Percentiles rank a stretch among this genome's conserved stretches.
Evolutionary conservation across 768 basidiomycete species (phyloP).

Genomic region (Imleria badia): DNA sequence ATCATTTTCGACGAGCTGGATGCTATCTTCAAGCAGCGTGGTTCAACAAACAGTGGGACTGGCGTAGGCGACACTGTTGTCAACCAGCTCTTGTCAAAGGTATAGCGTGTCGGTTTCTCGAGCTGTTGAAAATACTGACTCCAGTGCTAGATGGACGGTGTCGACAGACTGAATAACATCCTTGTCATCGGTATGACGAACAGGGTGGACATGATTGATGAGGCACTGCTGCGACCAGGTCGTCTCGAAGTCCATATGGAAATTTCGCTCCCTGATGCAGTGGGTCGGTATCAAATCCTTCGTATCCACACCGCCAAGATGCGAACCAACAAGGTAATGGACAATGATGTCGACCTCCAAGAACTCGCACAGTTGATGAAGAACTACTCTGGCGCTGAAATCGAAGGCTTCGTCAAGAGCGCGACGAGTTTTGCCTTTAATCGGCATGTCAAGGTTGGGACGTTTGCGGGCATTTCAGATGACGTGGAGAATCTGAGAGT

Average conservation of each 20-base stretch:
- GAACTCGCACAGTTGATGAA: constrained; percentile 87
- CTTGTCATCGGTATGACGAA: constrained; percentile 99
- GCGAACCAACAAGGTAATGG: constrained; percentile 90
- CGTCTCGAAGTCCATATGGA: constrained; percentile 99
- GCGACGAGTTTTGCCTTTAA: constrained; percentile 98
- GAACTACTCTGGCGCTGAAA: constrained; percentile 98
- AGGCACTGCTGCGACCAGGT: constrained; percentile 94
- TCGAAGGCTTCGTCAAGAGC: constrained; percentile 94
- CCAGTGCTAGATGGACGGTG: constrained; percentile 87
- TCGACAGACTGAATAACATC: constrained; percentile 98
- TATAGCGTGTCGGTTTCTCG: constrained; percentile 21
- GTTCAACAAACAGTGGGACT: constrained; percentile 85
- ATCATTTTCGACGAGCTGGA: constrained; percentile 99
- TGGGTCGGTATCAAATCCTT: constrained; percentile 90
- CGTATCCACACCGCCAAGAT: constrained; percentile 95
- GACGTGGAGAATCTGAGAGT: constrained; percentile 94
- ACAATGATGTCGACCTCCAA: constrained; percentile 71
- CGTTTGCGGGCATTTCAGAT: constrained; percentile 94
- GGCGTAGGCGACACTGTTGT: constrained; percentile 99
- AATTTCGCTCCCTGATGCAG: constrained; percentile 94
- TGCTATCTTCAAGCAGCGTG: constrained; percentile 98
- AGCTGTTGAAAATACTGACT: constrained; percentile 9
- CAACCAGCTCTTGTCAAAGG: constrained; percentile 97
- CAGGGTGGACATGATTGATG: constrained; percentile 97
- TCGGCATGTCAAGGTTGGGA: constrained; percentile 96